Evolutionary conservation across 176 grass and related monocot species (phyloP).

Genomic region (Cocos nucifera): DNA sequence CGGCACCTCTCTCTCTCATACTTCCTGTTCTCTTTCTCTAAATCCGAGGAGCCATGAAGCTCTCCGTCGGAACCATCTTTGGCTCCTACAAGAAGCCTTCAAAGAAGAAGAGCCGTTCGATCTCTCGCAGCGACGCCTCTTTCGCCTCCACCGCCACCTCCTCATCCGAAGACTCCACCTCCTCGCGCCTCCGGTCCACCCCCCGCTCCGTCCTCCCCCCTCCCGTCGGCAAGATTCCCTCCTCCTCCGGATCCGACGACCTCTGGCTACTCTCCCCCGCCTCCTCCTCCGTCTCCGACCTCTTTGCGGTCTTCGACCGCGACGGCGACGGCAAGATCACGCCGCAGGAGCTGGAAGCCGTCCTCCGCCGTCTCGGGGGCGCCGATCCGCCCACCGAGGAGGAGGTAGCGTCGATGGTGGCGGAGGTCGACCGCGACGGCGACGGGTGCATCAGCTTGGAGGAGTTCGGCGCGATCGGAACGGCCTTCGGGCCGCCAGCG

Average conservation of each 20-base stretch:
- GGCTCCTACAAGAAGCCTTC: conserved; percentile 36
- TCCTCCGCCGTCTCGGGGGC: conserved; percentile 54
- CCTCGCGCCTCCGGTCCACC: not conserved
- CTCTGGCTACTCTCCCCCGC: not conserved
- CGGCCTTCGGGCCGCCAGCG: not conserved
- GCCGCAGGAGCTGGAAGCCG: conserved; percentile 59
- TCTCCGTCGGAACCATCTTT: conserved; percentile 43
- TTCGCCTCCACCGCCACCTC: conserved; percentile 38
- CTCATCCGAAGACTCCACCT: conserved; percentile 27
- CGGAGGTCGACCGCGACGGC: conserved; percentile 36
- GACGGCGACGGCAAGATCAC: conserved; percentile 47
- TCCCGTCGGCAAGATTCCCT: too few species aligned
- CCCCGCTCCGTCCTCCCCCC: conserved; percentile 46
- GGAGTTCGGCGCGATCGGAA: conserved; percentile 20
- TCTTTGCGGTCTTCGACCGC: conserved; percentile 12
- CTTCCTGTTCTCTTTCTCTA: too few species aligned
- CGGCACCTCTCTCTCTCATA: not conserved
- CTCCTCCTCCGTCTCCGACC: not conserved
- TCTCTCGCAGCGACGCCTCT: conserved; percentile 46
- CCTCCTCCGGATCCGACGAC: too few species aligned
- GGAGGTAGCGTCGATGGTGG: conserved; percentile 59
- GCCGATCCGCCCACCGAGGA: conserved; percentile 43
- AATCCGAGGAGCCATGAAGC: conserved; percentile 44
- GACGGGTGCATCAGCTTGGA: conserved; percentile 31
- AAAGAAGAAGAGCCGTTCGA: conserved; percentile 7